Base-by-base conservation (phyloP, 768 basidiomycete species). In the Obba rivulosa region DNA sequence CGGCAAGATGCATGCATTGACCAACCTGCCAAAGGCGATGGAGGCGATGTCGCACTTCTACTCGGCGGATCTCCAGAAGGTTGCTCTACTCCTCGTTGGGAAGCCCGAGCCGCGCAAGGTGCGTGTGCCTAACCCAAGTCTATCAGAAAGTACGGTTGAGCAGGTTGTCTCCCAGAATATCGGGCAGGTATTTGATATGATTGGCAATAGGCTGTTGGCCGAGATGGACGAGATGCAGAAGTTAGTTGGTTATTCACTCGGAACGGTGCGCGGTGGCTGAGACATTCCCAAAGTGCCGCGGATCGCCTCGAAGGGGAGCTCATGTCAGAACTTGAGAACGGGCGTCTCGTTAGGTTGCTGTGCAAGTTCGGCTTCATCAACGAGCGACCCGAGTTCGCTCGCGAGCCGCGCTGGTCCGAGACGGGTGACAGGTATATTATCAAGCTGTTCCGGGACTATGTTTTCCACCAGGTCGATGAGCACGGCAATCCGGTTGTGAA, bases 331-430 rank as follows among this genome's bases (percentile, higher is more conserved):
- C 74, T 98, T 18, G 96, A 98, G 71, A 98, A 99, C 59, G 92
- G 87, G 0, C 77, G 96, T 22, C 73, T 98, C 9, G 87, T 97
- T 24, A 77, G 96, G 41, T 67, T 98, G 43, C 70, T 98, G 51
- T 84, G 84, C 65, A 99, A 98, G 69, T 85, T 99, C 57, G 92
- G 92, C 0, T 98, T 99, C 67, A 97, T 99, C 71, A 98, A 98
- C 64, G 96, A 99, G 62, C 78, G 96, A n/a, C 95, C 96, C 2
- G 96, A 98, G 92, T 50, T 50, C 39, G 34, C 43, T n/a, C 85
- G 87, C 36, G 95, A 97, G 59, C 83, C 90, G 2, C 79, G 94
- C 2, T 99, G 96, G 96, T 93, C 94, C 11, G 96, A 99, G 62
- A 98, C 96, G 0, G 96, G 96, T 2, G 96, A 99, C 61, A 75